Evolutionary conservation across 2,329 filamentous ascomycete genomes (phyloP).

Genomic region (Botrytis porri): DNA sequence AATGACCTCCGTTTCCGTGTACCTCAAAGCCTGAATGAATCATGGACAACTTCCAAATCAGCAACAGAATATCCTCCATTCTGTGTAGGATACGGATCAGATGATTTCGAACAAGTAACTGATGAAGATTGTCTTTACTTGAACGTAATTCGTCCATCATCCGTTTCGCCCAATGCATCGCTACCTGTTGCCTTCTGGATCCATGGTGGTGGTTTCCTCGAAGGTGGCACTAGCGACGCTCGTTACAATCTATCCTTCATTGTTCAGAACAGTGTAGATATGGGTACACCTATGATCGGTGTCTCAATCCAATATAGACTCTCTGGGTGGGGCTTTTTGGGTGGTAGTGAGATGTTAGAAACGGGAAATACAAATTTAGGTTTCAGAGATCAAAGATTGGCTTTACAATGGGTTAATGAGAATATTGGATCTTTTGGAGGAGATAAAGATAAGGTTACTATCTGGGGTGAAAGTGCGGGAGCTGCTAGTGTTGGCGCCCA

Average conservation of each 20-base stretch:
- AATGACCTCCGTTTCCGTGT: slow-evolving; percentile 29
- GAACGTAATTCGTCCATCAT: slow-evolving; percentile 50
- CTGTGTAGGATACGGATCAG: slow-evolving; percentile 32
- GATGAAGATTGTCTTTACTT: slow-evolving; percentile 54
- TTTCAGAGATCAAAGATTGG: slow-evolving; percentile 44
- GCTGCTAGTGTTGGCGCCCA: slow-evolving; percentile 29
- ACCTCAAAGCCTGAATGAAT: slow-evolving; percentile 27
- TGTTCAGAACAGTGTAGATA: slow-evolving; percentile 41
- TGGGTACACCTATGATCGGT: slow-evolving; percentile 46
- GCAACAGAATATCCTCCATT: slow-evolving; percentile 28
- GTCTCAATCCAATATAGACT: slow-evolving; percentile 48
- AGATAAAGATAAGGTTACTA: slow-evolving; percentile 45
- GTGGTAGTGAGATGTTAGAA: slow-evolving; percentile 40
- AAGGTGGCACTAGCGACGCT: slow-evolving; percentile 30
- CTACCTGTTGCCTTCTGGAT: slow-evolving; percentile 57
- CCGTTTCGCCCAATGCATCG: background rate
- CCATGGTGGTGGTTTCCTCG: slow-evolving; percentile 46
- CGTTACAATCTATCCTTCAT: slow-evolving; percentile 31
- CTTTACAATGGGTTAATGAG: slow-evolving; percentile 44
- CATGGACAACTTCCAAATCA: slow-evolving; percentile 22
- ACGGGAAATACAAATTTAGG: slow-evolving; percentile 47
- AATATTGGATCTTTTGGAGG: slow-evolving; percentile 46
- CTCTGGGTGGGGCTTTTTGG: slow-evolving; percentile 47
- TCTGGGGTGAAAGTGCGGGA: slow-evolving; percentile 45
- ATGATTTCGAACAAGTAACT: slow-evolving; percentile 22